Conservation (phyloP, 2,329 filamentous ascomycete species). For the Colletotrichum viniferum region DNA sequence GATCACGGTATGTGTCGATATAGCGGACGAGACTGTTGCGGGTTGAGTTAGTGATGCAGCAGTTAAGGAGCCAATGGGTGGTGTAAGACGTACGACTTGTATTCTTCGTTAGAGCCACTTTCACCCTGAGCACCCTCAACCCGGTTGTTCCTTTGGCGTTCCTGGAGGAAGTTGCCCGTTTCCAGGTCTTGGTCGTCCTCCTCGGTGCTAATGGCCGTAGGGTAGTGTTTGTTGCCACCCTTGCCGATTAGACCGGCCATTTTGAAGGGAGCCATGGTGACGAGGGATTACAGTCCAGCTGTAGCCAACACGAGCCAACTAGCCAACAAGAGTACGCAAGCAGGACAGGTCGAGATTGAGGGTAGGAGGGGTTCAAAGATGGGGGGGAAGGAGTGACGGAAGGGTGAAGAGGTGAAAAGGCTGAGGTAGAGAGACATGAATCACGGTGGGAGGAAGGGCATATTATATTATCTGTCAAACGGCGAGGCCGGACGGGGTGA, state of each 20-base stretch:
- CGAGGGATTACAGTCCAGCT: constrained; percentile 22
- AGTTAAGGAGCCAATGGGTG: background rate
- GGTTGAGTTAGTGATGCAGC: background rate
- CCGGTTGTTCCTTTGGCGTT: constrained; percentile 20
- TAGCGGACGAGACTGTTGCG: constrained; percentile 29
- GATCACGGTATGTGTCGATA: constrained; percentile 42
- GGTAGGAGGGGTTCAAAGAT: background rate
- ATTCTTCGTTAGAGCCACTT: constrained; percentile 16
- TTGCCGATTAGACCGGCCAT: constrained; percentile 22
- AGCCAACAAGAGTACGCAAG: constrained; percentile 5
- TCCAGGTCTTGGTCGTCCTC: constrained; percentile 21
- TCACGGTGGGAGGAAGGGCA: constrained; percentile 19
- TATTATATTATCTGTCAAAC: constrained; percentile 23
- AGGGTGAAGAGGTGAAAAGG: constrained; percentile 16
- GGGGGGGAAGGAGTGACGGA: constrained; percentile 12
- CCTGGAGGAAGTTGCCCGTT: constrained; percentile 22
- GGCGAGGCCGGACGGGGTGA: constrained; percentile 17
- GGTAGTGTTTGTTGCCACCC: constrained; percentile 22
- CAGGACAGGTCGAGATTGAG: constrained; percentile 2
- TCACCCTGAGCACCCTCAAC: constrained; percentile 17
- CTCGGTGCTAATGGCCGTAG: constrained; percentile 18
- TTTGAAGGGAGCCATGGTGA: constrained; percentile 19
- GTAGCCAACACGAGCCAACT: constrained; percentile 11
- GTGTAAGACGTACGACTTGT: constrained; percentile 19
- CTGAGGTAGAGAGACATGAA: background rate